Evolutionary conservation across 495 filamentous ascomycete species (phyloP).

Genomic region (Penicillium antarcticum): DNA sequence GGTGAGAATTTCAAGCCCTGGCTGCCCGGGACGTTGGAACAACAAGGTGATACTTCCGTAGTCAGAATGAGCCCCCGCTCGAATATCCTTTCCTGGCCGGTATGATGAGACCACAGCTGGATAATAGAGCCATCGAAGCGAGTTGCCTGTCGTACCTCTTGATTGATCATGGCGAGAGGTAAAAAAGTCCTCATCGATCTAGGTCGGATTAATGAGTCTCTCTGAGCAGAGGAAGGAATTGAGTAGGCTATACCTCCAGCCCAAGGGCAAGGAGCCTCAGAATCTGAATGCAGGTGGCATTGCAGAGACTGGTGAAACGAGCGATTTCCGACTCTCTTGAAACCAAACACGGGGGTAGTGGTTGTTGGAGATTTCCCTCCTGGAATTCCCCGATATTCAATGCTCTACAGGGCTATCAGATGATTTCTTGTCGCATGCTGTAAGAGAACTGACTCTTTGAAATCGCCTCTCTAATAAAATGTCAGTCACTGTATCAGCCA

Average conservation of each 20-base stretch:
- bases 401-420: constrained; percentile 45
- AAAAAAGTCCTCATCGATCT: constrained; percentile 58
- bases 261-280: constrained; percentile 68
- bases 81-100: constrained; percentile 40
- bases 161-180: constrained; percentile 56
- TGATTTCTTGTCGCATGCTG: no score
- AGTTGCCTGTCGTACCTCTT: constrained; percentile 55
- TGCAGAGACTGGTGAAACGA: constrained; percentile 60
- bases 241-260: constrained; percentile 44
- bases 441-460: constrained; percentile 5
- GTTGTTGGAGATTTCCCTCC: constrained; percentile 62
- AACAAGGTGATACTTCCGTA: constrained; percentile 57
- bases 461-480: constrained; percentile 3
- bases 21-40: constrained; percentile 67
- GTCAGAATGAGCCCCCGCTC: constrained; percentile 58
- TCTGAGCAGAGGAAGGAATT: not conserved
- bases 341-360: constrained; percentile 57
- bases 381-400: constrained; percentile 75
- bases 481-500: no score
- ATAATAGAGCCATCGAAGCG: constrained; percentile 69
- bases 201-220: not conserved
- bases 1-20: constrained; percentile 73
- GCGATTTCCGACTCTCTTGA: constrained; percentile 50
- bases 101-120: constrained; percentile 37
- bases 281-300: constrained; percentile 60